These are phyloP conservation scores for Anthoceros angustus DNA, from an alignment of 225 moss, liverwort and hornwort species.

Conservation along the genomic window DNA sequence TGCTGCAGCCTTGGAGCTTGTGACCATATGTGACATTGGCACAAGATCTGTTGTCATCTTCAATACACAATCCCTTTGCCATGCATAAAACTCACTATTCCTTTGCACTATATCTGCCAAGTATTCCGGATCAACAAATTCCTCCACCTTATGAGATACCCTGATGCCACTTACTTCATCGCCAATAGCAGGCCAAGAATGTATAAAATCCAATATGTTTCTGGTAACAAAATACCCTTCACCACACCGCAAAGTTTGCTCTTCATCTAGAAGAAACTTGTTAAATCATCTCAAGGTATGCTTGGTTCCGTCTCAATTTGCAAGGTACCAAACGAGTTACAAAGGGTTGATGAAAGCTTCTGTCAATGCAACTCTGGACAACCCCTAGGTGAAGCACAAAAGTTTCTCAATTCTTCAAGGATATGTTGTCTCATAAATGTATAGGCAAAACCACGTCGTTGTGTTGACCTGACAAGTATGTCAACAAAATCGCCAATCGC, in stretches of 20 bases:
- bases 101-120: too few species aligned
- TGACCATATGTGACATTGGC: too few species aligned
- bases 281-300: background rate
- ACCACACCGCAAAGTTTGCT: background rate
- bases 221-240: background rate
- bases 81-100: too few species aligned
- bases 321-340: slow-evolving; percentile 2
- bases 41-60: too few species aligned
- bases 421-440: slow-evolving; percentile 4
- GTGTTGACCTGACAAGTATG: slow-evolving; percentile 9
- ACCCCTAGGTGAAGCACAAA: slow-evolving; percentile 7
- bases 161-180: too few species aligned
- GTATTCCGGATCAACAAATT: too few species aligned
- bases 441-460: background rate
- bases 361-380: slow-evolving; percentile 8
- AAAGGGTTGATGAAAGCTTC: background rate
- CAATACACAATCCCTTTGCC: too few species aligned
- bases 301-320: slow-evolving; percentile 5
- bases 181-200: background rate
- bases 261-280: slow-evolving; percentile 2
- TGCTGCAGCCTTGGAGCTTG: too few species aligned
- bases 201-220: background rate
- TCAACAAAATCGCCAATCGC: slow-evolving; percentile 3
- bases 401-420: slow-evolving; percentile 3
- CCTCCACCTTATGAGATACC: background rate